These are phyloP conservation scores for Dionaea muscipula DNA, from an alignment of 179 eudicot species.

Conservation along the genomic window DNA sequence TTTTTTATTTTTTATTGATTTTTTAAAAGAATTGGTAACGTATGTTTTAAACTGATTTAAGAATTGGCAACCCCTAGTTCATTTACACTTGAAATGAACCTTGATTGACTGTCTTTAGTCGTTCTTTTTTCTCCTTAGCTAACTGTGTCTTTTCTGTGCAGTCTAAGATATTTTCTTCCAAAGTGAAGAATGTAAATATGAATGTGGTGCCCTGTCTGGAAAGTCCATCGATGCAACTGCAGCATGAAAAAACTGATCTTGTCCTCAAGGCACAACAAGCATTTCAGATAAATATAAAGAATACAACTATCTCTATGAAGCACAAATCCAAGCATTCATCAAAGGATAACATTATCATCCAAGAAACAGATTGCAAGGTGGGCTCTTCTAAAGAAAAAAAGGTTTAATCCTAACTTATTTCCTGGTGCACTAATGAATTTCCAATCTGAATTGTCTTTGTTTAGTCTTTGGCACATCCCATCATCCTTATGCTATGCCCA, in stretches of 20 bases:
- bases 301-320: conserved; percentile 13
- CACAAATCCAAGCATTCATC: conserved; percentile 23
- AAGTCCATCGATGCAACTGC: conserved; percentile 13
- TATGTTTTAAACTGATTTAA: no score
- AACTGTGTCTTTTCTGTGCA: conserved; percentile 15
- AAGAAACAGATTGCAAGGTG: conserved; percentile 13
- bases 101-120: conserved; percentile 10
- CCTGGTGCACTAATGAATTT: background rate
- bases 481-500: background rate
- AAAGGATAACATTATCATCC: conserved; percentile 12
- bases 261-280: conserved; percentile 13
- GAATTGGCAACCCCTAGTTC: no score
- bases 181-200: conserved; percentile 15
- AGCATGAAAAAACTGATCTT: conserved; percentile 13
- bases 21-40: no score
- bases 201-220: conserved; percentile 15
- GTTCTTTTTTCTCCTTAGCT: conserved; percentile 12
- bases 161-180: conserved; percentile 15
- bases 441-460: background rate
- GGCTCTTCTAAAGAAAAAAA: conserved; percentile 24
- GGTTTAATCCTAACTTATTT: background rate
- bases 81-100: conserved; percentile 16
- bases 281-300: conserved; percentile 20
- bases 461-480: background rate
- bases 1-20: no score